Conservation (phyloP, 140 eudicot species). For the Stevia rebaudiana region DNA sequence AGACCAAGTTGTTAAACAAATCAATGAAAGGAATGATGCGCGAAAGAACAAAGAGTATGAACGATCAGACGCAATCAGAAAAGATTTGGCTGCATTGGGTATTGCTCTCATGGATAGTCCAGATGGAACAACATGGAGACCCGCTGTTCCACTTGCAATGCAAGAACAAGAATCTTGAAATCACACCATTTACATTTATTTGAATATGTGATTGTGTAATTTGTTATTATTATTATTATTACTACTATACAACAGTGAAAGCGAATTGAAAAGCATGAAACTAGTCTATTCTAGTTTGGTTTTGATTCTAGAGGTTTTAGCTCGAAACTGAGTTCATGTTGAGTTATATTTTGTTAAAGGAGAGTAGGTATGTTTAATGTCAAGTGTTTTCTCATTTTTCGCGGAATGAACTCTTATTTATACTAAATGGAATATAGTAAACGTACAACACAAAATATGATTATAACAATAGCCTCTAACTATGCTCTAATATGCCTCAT, state of each 20-base stretch:
- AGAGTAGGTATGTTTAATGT: too few species aligned
- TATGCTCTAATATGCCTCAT: too few species aligned
- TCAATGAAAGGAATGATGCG: conserved; percentile 57
- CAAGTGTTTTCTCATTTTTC: too few species aligned
- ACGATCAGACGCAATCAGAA: conserved; percentile 73
- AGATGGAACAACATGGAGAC: conserved; percentile 94
- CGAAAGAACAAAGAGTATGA: conserved; percentile 77
- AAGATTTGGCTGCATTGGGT: conserved; percentile 69
- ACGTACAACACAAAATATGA: too few species aligned
- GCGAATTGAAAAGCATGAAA: background rate
- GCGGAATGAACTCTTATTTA: too few species aligned
- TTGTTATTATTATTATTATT: too few species aligned
- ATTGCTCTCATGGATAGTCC: conserved; percentile 94
- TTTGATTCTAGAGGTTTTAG: background rate
- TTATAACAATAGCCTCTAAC: too few species aligned
- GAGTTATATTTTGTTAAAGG: too few species aligned
- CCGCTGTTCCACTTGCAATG: conserved; percentile 70
- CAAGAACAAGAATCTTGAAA: conserved; percentile 53
- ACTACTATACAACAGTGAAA: background rate
- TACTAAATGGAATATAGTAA: too few species aligned
- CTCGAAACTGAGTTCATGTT: too few species aligned
- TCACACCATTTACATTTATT: background rate
- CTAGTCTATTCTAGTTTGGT: background rate
- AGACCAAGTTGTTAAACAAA: conserved; percentile 49
- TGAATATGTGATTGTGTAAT: conserved; percentile 13